Base-by-base conservation (phyloP, 2,329 filamentous ascomycete species). In the Alternaria gansuensis region DNA sequence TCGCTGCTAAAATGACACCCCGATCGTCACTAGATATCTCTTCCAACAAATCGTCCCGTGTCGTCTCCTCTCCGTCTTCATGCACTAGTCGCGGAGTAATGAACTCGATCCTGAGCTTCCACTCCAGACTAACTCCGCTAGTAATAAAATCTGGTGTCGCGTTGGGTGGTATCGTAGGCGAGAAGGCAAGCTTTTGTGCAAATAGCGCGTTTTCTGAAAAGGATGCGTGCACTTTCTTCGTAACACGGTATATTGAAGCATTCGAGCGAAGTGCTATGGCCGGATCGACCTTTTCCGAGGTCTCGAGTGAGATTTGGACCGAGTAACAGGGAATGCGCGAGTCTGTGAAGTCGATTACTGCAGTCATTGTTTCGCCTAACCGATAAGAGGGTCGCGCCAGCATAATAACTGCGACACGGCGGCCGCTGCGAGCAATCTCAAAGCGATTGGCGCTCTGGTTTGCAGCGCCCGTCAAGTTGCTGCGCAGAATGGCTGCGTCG, bases 111-210 rank as follows among this genome's bases (percentile, higher is more conserved):
- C 92, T 84, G 33, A 99, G 82, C 75, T 90, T 91, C 95, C 95
- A 99, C 66, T 92, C 90, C 26, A 97, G 81, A 64, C 87, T 90
- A 4, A 99, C 87, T 2, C 93, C 93, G 61, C 88, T 96, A 0
- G 95, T 99, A 45, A 96, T 85, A 67, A 99, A 96, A 64, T 95
- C 93, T 0, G 95, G 95, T 0, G 93, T 97, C 0, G 92, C 93
- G 13, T 84, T 84, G 17, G 90, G 85, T 0, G 95, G 95, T 48
- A 99, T 93, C 0, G 91, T 90, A 0, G 93, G 90, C 8, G 84
- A 88, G 71, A 98, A 97, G 6, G 91, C 87, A 23, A 94, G 83
- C 49, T 92, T 85, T 7, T 90, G 85, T 2, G 93, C 88, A 75
- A 90, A 97, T 4, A 98, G 82, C 0, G 92, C 90, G 31, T 91